A percentile compares a stretch with the other conserved stretches of the same genome.
These are phyloP conservation scores for Linderina pennispora DNA, from an alignment of 192 early-diverging fungal species.

Conservation along the genomic window DNA sequence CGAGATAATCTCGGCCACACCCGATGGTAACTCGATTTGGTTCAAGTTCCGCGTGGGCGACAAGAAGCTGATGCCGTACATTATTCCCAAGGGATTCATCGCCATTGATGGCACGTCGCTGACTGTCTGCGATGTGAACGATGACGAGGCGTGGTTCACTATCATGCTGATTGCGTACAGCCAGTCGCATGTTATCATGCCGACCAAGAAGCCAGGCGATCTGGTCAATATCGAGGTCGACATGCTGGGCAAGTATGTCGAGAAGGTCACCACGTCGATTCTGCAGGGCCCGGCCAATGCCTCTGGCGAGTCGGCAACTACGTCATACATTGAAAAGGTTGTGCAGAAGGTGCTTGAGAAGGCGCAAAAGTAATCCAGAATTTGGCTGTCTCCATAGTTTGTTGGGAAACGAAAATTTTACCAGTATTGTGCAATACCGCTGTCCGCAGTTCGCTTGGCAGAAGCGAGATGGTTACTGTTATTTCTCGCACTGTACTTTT, in stretches of 20 bases:
- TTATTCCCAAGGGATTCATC: constrained; percentile 95
- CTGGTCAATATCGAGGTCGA: constrained; percentile 95
- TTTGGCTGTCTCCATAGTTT: too few relatives aligned
- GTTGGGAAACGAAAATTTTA: too few relatives aligned
- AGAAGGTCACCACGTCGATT: constrained; percentile 63
- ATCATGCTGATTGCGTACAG: constrained; percentile 98
- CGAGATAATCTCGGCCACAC: constrained; percentile 60
- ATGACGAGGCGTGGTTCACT: constrained; percentile 63
- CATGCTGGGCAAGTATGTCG: constrained; percentile 95
- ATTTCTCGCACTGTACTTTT: too few relatives aligned
- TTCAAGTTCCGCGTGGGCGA: constrained; percentile 60
- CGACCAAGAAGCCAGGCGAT: constrained; percentile 61
- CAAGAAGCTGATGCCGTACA: constrained; percentile 64
- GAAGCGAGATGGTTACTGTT: too few relatives aligned
- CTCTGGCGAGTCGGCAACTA: constrained; percentile 1
- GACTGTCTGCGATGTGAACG: constrained; percentile 87
- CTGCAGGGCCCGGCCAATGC: constrained; percentile 14
- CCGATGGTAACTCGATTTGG: constrained; percentile 87
- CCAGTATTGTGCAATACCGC: too few relatives aligned
- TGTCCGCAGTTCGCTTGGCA: too few relatives aligned
- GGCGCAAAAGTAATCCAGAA: not conserved
- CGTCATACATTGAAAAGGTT: constrained; percentile 35
- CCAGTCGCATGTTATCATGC: constrained; percentile 76
- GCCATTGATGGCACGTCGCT: constrained; percentile 91
- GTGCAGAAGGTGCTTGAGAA: constrained; percentile 30